Evolutionary conservation across 2,329 filamentous ascomycete genomes (phyloP).

Genomic region (Seiridium cupressi): DNA sequence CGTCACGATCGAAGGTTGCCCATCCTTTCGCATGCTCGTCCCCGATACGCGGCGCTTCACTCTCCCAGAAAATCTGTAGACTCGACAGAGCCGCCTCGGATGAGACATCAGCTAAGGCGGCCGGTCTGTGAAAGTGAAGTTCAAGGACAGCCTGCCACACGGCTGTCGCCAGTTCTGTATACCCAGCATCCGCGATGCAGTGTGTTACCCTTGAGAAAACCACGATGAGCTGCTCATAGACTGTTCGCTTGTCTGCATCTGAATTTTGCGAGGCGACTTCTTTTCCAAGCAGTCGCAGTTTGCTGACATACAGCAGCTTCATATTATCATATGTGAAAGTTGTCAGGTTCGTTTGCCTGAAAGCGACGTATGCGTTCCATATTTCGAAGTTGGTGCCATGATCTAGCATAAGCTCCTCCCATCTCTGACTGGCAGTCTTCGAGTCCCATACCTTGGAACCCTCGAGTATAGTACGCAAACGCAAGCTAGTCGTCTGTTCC

Average conservation of each 20-base stretch:
- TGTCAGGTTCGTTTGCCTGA: constrained; percentile 66
- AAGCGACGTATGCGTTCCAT: constrained; percentile 74
- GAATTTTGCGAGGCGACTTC: constrained; percentile 9
- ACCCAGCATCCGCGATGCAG: constrained; percentile 76
- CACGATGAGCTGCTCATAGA: constrained; percentile 56
- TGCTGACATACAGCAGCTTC: constrained; percentile 57
- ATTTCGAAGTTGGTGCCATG: constrained; percentile 59
- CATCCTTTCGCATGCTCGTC: constrained; percentile 72
- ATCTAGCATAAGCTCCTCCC: constrained; percentile 59
- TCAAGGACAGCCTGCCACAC: constrained; percentile 85
- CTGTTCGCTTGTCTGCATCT: constrained; percentile 4
- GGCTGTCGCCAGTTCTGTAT: constrained; percentile 71
- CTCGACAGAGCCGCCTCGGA: constrained; percentile 26
- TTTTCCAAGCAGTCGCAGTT: constrained; percentile 42
- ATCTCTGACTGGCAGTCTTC: constrained; percentile 59
- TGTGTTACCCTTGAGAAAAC: constrained; percentile 72
- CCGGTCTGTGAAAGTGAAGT: constrained; percentile 61
- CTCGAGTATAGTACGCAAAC: constrained; percentile 71
- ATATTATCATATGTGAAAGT: constrained; percentile 68
- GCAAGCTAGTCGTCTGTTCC: constrained; percentile 55
- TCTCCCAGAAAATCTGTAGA: constrained; percentile 84
- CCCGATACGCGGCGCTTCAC: constrained; percentile 75
- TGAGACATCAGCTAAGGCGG: constrained; percentile 20
- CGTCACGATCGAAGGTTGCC: constrained; percentile 46
- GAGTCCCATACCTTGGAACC: constrained; percentile 72